Evolutionary conservation across 805 yeast species (phyloP).

Genomic region (Cyberlindnera japonica): DNA sequence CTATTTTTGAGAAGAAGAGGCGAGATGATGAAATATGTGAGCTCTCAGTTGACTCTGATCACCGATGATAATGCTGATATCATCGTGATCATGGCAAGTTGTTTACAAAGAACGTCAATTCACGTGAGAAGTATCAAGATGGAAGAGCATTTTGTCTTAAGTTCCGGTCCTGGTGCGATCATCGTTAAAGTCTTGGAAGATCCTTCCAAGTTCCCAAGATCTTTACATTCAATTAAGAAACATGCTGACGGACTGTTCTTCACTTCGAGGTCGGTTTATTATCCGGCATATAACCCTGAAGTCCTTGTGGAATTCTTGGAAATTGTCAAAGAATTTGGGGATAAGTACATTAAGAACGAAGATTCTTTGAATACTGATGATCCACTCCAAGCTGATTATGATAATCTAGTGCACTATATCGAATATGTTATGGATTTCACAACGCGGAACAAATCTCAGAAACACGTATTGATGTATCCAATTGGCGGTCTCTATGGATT

Average conservation of each 20-base stretch:
- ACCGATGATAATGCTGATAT: conserved; percentile 17
- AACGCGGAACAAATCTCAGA: conserved; percentile 5
- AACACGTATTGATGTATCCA: conserved; percentile 20
- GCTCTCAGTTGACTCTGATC: conserved; percentile 7
- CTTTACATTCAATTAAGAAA: conserved; percentile 9
- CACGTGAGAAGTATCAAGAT: conserved; percentile 7
- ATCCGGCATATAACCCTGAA: conserved; percentile 21
- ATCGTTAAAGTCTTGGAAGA: conserved; percentile 15
- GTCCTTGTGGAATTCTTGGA: conserved; percentile 20
- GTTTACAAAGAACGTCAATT: conserved; percentile 12
- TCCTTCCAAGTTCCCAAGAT: conserved; percentile 16
- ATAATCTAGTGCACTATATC: conserved; percentile 9
- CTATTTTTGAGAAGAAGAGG: conserved; percentile 19
- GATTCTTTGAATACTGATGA: conserved; percentile 8
- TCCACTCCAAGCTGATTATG: conserved; percentile 5
- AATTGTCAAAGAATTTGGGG: conserved; percentile 20
- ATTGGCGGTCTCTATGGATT: conserved; percentile 14
- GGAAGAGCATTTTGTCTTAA: conserved; percentile 19
- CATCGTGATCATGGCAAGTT: conserved; percentile 9
- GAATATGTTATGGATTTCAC: conserved; percentile 10
- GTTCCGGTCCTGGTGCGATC: conserved; percentile 22
- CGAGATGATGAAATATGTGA: conserved; percentile 10
- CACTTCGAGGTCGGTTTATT: conserved; percentile 18
- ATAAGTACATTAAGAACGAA: conserved; percentile 6
- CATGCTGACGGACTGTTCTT: conserved; percentile 21